phyloP scores from a whole-genome alignment of 1,284 basidiomycete species.

The Irpex sp. region DNA sequence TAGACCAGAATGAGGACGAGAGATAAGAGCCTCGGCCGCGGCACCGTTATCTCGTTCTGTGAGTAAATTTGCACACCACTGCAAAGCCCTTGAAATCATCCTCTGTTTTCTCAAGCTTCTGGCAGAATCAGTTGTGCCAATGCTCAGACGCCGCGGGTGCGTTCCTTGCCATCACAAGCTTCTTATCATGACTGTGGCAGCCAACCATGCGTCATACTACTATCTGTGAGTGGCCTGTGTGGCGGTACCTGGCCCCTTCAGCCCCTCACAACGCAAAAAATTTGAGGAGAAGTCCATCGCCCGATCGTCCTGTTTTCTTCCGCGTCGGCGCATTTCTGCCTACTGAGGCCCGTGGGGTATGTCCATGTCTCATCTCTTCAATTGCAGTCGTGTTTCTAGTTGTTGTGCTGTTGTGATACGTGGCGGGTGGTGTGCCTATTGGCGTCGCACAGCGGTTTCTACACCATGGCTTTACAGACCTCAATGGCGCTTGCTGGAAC shows the following conservation, averaged over 20 bases:
- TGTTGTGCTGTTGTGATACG: too few relatives aligned
- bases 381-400: too few relatives aligned
- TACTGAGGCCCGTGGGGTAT: not conserved
- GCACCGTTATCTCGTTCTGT: not conserved
- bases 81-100: not conserved
- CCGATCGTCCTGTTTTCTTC: not conserved
- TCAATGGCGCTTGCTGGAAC: too few relatives aligned
- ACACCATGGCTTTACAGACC: too few relatives aligned
- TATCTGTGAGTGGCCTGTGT: not conserved
- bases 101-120: not conserved
- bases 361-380: too few relatives aligned
- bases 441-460: too few relatives aligned
- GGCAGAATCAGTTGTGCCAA: not conserved
- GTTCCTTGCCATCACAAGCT: not conserved
- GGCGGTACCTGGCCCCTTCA: not conserved
- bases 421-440: too few relatives aligned
- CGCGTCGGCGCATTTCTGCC: not conserved
- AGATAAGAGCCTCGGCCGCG: not conserved
- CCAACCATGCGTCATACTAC: not conserved
- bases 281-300: not conserved
- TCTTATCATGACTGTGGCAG: not conserved
- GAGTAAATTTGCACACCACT: not conserved
- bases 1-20: not conserved
- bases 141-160: not conserved
- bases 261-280: not conserved